Evolutionary conservation across 2,329 filamentous ascomycete genomes (phyloP), one percentile per base, ranked within the genome.

Genomic region (Aspergillus pseudoglaucus): DNA sequence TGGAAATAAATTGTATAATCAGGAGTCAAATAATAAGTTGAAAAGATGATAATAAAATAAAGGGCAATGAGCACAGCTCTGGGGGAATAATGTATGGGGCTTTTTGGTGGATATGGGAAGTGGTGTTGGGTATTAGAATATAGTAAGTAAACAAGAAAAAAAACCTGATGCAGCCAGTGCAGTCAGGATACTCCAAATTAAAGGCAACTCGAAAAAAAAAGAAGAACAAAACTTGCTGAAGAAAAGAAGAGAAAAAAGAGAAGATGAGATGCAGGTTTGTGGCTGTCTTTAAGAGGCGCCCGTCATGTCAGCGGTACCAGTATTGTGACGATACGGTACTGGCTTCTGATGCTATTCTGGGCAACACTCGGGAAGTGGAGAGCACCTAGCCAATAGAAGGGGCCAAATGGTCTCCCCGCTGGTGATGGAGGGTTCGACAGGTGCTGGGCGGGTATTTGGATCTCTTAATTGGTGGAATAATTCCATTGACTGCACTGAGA

Each of bases 211-310:
- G 53, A 59, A 65, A 20, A 39, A 27, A 27, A 10, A 27, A 30
- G 54, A 60, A 60, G 62, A 64, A 61, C 60, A 58, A 60, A 55
- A 74, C 82, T 86, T 86, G 83, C 83, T 84, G 76, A 76, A 76
- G 82, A 81, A 73, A 73, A 65, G 63, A 67, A 64, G 60, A 25
- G 33, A 69, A 70, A 70, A 63, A 63, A 60, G 65, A 61, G 57
- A 60, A 63, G 59, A 61, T 61, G 46, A 56, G 43, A 44, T 39
- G 10, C 55, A 51, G 52, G 53, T 50, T 50, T 54, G 57, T 53
- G 45, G 49, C 43, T 39, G 47, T 47, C 39, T 59, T 57, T 57
- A 59, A 56, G 52, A 53, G 46, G 52, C 55, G 47, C 47, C 42
- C 44, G 7, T 15, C 37, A 20, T 39, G 17, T 30, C 18, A 43